Conservation (phyloP, 805 yeast species). For the Cyberlindnera maclurae region DNA sequence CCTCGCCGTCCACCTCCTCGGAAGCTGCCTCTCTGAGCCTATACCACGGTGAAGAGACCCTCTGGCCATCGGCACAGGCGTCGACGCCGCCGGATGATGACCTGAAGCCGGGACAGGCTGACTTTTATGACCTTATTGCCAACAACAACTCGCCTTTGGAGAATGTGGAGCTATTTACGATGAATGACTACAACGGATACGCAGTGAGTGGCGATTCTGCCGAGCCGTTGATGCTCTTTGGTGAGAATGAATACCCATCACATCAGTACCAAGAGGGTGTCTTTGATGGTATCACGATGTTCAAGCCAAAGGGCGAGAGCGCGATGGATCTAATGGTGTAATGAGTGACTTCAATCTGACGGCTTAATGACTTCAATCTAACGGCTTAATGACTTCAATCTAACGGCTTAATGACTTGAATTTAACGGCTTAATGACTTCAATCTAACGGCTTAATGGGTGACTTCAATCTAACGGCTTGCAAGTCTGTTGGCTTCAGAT, state of each 20-base stretch:
- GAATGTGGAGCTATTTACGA: conserved; percentile 3
- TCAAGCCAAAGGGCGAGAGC: neutral
- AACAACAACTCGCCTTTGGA: conserved; percentile 18
- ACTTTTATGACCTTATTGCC: conserved; percentile 9
- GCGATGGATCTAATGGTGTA: neutral
- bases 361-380: neutral
- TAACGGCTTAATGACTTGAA: too few species aligned
- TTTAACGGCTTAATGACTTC: too few species aligned
- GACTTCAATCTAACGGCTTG: too few species aligned
- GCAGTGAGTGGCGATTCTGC: neutral
- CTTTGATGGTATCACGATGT: conserved; percentile 2
- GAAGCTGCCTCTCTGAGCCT: conserved; percentile 4
- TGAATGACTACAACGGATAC: conserved; percentile 5
- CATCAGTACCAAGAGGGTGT: neutral
- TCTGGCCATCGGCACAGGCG: conserved; percentile 17
- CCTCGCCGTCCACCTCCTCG: neutral
- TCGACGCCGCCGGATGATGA: conserved; percentile 11
- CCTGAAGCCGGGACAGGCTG: neutral
- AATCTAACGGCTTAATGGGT: neutral
- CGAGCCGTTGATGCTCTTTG: conserved; percentile 2
- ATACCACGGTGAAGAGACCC: conserved; percentile 8
- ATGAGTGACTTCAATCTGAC: neutral
- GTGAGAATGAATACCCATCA: neutral
- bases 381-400: neutral
- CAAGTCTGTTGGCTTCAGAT: too few species aligned